Evolutionary conservation across 106 monocot genomes (phyloP), one percentile per base, ranked within the genome.

Genomic region (Allium fistulosum): DNA sequence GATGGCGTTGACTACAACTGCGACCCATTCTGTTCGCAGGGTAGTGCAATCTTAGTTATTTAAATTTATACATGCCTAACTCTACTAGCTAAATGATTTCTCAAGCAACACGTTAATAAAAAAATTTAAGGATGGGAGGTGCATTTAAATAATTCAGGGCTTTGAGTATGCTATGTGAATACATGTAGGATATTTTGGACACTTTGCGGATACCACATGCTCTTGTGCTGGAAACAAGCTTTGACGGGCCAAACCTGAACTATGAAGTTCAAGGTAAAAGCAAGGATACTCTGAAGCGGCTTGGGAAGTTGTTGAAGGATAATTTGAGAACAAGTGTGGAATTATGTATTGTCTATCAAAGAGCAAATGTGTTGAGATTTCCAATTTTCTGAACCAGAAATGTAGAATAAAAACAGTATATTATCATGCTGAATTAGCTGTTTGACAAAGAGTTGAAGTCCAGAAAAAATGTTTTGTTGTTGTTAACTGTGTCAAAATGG

Each of bases 1-100:
- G 7, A 90, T 92, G 87, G 92, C 92, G 52, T 83, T 97, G 69
- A 97, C 97, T 81, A 91, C 97, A 74, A 97, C 97, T 56, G 97
- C 97, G 11, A 97, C 97, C 51, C 78, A 78, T 46, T 73, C 83
- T 61, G 89, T 97, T 49, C 76, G 77, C 6, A 80, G 91, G 88
- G 96, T 96, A 64, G 51, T 49, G 22, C 22, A 22, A 22, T 22
- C 22, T 22, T 22, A 22, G 22, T 22, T 22, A 22, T 22, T 22
- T 22, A 22, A 22, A 22, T 22, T 22, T 22, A 22, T 22, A 22
- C 22, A 0, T 22, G 22, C 22, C 22, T 22, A 22, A 22, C 22
- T 22, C 22, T 22, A 22, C 22, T 22, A 22, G 22, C 1, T 22
- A 0, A 22, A 22, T 22, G 22, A 22, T 22, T 22, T 22, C 22